phyloP scores from a whole-genome alignment of 1,284 basidiomycete species.

The Fomes fomentarius region DNA sequence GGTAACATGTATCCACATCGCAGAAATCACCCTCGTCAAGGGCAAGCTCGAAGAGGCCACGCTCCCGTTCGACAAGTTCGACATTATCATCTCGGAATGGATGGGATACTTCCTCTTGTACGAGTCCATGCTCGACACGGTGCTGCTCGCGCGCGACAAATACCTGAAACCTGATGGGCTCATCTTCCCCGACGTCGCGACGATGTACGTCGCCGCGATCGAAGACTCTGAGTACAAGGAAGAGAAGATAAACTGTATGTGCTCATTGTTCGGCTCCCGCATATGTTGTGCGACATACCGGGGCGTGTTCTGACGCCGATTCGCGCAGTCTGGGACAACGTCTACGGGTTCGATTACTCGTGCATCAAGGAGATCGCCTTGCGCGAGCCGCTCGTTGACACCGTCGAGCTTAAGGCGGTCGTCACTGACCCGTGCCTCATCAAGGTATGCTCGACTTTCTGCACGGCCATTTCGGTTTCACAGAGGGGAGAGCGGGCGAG shows the following conservation, averaged over 20 bases:
- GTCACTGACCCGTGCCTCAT: conserved; percentile 89
- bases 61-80: conserved; percentile 87
- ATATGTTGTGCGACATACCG: neutral
- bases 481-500: too few relatives aligned
- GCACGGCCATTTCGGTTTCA: too few relatives aligned
- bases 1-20: too few relatives aligned
- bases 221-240: conserved; percentile 99
- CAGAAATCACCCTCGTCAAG: conserved; percentile 94
- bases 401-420: conserved; percentile 92
- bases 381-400: conserved; percentile 96
- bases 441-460: too few relatives aligned
- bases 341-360: conserved; percentile 99
- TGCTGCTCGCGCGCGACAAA: conserved; percentile 94
- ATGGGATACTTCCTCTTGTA: conserved; percentile 97
- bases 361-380: conserved; percentile 99
- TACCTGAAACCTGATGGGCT: conserved; percentile 91
- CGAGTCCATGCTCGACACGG: conserved; percentile 99
- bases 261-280: neutral
- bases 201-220: conserved; percentile 94
- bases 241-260: conserved; percentile 97
- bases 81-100: conserved; percentile 99
- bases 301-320: neutral
- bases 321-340: conserved; percentile 94
- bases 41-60: conserved; percentile 95
- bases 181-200: conserved; percentile 97